phyloP scores from a whole-genome alignment of 1,284 basidiomycete species.

The Ustilago esculenta region DNA sequence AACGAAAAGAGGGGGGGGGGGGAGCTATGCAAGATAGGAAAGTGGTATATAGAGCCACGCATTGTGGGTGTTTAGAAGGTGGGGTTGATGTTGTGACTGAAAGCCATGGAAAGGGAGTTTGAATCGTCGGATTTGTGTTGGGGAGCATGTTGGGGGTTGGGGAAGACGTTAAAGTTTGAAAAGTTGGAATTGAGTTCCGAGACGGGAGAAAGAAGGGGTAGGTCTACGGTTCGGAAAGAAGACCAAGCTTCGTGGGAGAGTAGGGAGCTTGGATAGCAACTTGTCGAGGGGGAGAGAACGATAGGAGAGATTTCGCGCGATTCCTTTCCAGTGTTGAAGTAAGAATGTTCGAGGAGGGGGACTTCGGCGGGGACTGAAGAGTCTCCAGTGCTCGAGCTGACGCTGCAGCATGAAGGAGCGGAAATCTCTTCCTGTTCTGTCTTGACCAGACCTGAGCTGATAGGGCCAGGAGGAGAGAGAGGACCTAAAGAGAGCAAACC shows the following conservation, averaged over 20 bases:
- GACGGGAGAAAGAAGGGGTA: constrained; percentile 27
- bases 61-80: neutral
- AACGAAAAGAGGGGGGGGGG: too few species aligned
- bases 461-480: constrained; percentile 18
- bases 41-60: too few species aligned
- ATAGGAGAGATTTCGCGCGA: constrained; percentile 23
- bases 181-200: constrained; percentile 29
- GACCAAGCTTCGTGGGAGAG: constrained; percentile 21
- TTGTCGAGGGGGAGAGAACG: constrained; percentile 10
- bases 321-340: constrained; percentile 13
- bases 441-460: constrained; percentile 8
- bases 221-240: neutral
- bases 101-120: constrained; percentile 18
- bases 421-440: constrained; percentile 12
- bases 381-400: constrained; percentile 32
- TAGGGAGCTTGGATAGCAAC: constrained; percentile 14
- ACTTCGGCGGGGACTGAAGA: constrained; percentile 13
- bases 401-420: constrained; percentile 26
- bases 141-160: neutral
- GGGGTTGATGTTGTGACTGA: constrained; percentile 3
- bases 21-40: too few species aligned
- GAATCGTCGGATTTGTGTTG: neutral
- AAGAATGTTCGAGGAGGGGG: constrained; percentile 15
- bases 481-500: constrained; percentile 22
- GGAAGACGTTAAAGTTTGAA: constrained; percentile 20